Evolutionary conservation across 306 rosid species (phyloP).

Genomic region (Cicer arietinum): DNA sequence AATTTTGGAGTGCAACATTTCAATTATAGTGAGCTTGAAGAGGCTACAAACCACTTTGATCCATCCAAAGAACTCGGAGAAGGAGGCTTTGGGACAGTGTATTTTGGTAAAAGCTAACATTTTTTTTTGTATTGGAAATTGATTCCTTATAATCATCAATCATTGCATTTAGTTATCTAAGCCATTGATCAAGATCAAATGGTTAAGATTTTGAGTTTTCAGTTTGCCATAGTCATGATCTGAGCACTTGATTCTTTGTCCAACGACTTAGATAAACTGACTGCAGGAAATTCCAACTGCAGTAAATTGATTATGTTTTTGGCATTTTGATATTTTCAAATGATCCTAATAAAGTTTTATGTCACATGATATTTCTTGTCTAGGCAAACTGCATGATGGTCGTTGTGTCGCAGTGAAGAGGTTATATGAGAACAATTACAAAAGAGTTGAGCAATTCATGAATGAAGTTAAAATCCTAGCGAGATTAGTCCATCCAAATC

Average conservation of each 20-base stretch:
- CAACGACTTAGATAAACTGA: background rate
- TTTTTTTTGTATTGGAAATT: background rate
- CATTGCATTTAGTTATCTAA: background rate
- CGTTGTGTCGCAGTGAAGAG: constrained; percentile 85
- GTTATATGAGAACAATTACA: constrained; percentile 75
- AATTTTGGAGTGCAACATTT: constrained; percentile 60
- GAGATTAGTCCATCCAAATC: constrained; percentile 65
- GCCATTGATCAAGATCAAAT: background rate
- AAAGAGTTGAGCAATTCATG: constrained; percentile 80
- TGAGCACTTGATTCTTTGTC: background rate
- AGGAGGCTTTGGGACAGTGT: constrained; percentile 89
- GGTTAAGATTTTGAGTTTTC: background rate
- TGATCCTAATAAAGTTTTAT: constrained; percentile 26
- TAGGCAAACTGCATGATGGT: constrained; percentile 77
- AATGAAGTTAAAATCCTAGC: constrained; percentile 74
- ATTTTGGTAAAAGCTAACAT: constrained; percentile 59
- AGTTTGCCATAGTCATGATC: background rate
- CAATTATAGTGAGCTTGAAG: constrained; percentile 67
- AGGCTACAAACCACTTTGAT: constrained; percentile 71
- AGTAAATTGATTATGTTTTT: background rate
- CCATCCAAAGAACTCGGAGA: constrained; percentile 74
- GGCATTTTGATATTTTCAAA: background rate
- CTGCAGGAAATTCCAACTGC: background rate
- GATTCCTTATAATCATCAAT: background rate
- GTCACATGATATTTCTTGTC: constrained; percentile 28